Conservation (phyloP, 2,329 filamentous ascomycete species). For the Pseudogymnoascus sp. region DNA sequence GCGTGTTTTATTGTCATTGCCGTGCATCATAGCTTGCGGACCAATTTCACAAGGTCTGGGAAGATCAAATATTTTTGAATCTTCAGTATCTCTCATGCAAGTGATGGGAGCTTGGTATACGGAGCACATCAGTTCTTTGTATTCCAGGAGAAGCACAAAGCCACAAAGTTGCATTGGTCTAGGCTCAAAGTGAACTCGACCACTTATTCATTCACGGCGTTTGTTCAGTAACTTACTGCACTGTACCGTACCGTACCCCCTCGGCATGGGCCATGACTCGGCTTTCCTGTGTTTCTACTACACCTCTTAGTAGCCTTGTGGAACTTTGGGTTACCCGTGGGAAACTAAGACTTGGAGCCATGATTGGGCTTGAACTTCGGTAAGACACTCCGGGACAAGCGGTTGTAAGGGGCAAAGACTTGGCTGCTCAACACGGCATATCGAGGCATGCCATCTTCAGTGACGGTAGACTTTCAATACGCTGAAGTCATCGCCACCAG, state of each 20-base stretch:
- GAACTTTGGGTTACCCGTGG: conserved; percentile 6
- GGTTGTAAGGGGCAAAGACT: conserved; percentile 5
- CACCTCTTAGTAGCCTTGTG: conserved; percentile 4
- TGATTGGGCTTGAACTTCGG: background rate
- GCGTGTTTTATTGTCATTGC: conserved; percentile 7
- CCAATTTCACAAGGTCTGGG: background rate
- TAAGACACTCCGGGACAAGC: conserved; percentile 6
- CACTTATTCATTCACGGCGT: background rate
- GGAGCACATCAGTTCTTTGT: background rate
- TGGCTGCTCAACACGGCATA: conserved; percentile 5
- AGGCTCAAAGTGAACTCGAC: background rate
- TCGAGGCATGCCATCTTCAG: background rate
- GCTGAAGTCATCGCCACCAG: conserved; percentile 4
- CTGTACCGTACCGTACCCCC: background rate
- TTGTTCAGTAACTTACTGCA: background rate
- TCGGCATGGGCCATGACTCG: background rate
- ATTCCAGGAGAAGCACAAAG: background rate
- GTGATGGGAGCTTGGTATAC: background rate
- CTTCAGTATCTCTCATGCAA: background rate
- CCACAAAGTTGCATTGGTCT: background rate
- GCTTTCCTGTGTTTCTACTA: background rate
- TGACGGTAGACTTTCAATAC: background rate
- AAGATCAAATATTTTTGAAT: background rate
- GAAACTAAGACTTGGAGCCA: background rate
- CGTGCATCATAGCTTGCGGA: background rate